Evolutionary conservation across 2,329 filamentous ascomycete species (phyloP).

Genomic region (Pseudogymnoascus sp.): DNA sequence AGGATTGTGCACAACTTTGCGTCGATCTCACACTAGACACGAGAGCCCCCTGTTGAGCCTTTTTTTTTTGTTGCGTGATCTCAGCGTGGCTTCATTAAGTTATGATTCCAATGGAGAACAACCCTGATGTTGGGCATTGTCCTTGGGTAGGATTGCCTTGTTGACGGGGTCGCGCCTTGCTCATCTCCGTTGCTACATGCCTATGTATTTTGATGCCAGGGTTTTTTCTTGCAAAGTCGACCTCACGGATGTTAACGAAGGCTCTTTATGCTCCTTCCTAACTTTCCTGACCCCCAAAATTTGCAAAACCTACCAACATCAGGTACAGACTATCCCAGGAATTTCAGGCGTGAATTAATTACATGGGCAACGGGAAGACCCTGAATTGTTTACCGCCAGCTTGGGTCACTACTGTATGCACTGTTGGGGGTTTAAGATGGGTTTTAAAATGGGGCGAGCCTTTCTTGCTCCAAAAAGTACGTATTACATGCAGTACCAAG

Average conservation of each 20-base stretch:
- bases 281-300: neutral
- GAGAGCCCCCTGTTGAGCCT: neutral
- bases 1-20: neutral
- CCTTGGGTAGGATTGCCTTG: neutral
- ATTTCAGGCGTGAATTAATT: slow-evolving; percentile 7
- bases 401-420: slow-evolving; percentile 5
- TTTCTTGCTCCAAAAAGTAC: slow-evolving; percentile 1
- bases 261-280: neutral
- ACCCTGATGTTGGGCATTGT: neutral
- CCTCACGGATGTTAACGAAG: neutral
- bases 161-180: neutral
- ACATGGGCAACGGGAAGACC: neutral
- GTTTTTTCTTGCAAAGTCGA: neutral
- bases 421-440: neutral
- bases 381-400: neutral
- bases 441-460: neutral
- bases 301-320: neutral
- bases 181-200: neutral
- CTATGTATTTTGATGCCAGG: neutral
- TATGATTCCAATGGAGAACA: neutral
- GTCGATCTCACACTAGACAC: neutral
- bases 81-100: neutral
- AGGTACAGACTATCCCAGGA: neutral
- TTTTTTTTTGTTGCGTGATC: neutral
- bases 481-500: neutral